Evolutionary conservation across 1,139 yeast genomes (phyloP).

Genomic region (Pichia inconspicua): DNA sequence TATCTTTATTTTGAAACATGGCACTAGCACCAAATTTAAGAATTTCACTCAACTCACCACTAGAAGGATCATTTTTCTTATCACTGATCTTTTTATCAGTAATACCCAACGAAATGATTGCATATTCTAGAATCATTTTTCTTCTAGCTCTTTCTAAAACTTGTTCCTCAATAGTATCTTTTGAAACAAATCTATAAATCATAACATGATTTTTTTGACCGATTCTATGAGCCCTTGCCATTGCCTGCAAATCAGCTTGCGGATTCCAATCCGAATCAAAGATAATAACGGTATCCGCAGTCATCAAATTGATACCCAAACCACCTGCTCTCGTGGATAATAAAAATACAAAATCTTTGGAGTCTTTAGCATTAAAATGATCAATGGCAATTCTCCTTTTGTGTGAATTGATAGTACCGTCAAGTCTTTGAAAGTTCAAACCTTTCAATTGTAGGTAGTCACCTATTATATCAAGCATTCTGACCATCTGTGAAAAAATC

Average conservation of each 20-base stretch:
- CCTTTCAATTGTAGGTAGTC: conserved; percentile 89
- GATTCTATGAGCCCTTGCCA: conserved; percentile 99
- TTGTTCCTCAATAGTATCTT: conserved; percentile 96
- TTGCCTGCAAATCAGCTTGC: conserved; percentile 96
- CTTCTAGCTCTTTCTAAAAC: conserved; percentile 93
- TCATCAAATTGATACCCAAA: conserved; percentile 93
- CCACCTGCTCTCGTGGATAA: conserved; percentile 98
- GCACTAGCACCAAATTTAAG: conserved; percentile 97
- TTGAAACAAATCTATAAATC: conserved; percentile 93
- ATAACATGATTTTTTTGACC: conserved; percentile 97
- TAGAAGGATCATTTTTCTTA: conserved; percentile 59
- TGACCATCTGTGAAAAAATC: conserved; percentile 94
- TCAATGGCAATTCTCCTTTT: conserved; percentile 93
- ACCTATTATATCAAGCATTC: conserved; percentile 90
- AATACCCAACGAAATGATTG: conserved; percentile 91
- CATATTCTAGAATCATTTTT: conserved; percentile 97
- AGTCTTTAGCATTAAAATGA: conserved; percentile 90
- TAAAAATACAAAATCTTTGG: conserved; percentile 85
- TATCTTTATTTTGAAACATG: conserved; percentile 82
- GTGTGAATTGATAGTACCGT: conserved; percentile 93
- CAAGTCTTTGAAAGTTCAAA: conserved; percentile 84
- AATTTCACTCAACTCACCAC: conserved; percentile 84
- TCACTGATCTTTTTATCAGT: conserved; percentile 60
- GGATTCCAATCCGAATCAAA: conserved; percentile 99
- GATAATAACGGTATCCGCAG: conserved; percentile 96